Evolutionary conservation across 1,139 yeast genomes (phyloP).

Genomic region (Yamadazyma spencermartinsiae): DNA sequence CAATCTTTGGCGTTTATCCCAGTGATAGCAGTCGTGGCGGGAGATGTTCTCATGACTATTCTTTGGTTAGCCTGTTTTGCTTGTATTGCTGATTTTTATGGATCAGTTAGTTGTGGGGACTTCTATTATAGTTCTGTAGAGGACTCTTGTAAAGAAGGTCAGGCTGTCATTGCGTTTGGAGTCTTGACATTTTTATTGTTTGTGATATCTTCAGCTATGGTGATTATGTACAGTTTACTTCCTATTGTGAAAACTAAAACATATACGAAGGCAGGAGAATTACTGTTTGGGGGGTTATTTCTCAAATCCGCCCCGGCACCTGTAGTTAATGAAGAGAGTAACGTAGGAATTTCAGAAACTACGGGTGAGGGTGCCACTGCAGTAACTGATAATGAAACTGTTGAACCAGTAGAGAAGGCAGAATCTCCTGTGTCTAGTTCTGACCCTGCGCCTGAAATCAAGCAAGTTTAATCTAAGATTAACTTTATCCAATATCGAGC

Average conservation of each 20-base stretch:
- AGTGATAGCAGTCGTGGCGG: conserved; percentile 17
- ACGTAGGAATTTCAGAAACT: not conserved
- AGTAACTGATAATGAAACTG: not conserved
- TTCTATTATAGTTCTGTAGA: not conserved
- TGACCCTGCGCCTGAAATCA: not conserved
- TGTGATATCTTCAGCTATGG: conserved; percentile 21
- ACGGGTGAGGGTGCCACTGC: not conserved
- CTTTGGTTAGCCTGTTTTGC: conserved; percentile 29
- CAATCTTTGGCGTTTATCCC: conserved; percentile 12
- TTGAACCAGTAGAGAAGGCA: not conserved
- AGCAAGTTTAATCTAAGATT: no score
- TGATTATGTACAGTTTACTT: conserved; percentile 22
- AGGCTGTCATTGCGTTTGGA: conserved; percentile 32
- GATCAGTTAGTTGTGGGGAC: conserved; percentile 20
- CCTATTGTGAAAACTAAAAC: conserved; percentile 17
- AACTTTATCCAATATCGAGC: no score
- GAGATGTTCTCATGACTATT: conserved; percentile 25
- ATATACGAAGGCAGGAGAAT: not conserved
- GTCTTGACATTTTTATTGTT: conserved; percentile 31
- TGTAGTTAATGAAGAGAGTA: not conserved
- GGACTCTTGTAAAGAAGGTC: conserved; percentile 23
- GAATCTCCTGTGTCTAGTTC: not conserved
- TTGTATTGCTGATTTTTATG: conserved; percentile 25
- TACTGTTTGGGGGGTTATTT: conserved; percentile 1
- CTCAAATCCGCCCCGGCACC: not conserved